Conservation (phyloP, 768 basidiomycete genomes). For the Cubamyces sp. region DNA sequence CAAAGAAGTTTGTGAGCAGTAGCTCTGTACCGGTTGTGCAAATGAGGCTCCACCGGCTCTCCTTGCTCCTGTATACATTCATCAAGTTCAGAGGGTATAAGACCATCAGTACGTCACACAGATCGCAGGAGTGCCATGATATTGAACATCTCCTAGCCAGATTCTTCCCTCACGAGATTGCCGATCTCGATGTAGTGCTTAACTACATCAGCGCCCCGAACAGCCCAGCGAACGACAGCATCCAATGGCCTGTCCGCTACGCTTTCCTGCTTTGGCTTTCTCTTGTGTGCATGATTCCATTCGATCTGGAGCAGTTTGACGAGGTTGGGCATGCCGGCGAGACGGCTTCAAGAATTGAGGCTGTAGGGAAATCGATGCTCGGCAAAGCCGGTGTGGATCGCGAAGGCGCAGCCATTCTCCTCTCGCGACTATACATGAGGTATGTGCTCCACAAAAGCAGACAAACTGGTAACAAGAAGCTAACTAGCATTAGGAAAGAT, state of each 20-base stretch:
- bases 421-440: constrained; percentile 84
- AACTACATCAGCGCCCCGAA: constrained; percentile 58
- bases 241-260: constrained; percentile 83
- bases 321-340: constrained; percentile 53
- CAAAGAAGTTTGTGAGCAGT: constrained; percentile 38
- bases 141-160: constrained; percentile 57
- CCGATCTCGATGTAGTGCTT: constrained; percentile 77
- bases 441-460: constrained; percentile 38
- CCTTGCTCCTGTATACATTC: constrained; percentile 73
- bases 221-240: constrained; percentile 44
- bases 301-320: constrained; percentile 87
- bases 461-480: constrained; percentile 2
- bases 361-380: constrained; percentile 59
- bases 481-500: constrained; percentile 55
- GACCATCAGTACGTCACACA: constrained; percentile 70
- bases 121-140: not conserved
- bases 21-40: constrained; percentile 25
- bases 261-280: constrained; percentile 91
- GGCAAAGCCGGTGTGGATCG: constrained; percentile 80
- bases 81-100: constrained; percentile 91
- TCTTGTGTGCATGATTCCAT: constrained; percentile 91
- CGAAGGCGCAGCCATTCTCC: constrained; percentile 78
- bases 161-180: constrained; percentile 91
- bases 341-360: constrained; percentile 62
- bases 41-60: constrained; percentile 50